Evolutionary conservation across 75 land plant species (phyloP), one percentile per base, ranked within the genome.

Genomic region (Pinus taeda): DNA sequence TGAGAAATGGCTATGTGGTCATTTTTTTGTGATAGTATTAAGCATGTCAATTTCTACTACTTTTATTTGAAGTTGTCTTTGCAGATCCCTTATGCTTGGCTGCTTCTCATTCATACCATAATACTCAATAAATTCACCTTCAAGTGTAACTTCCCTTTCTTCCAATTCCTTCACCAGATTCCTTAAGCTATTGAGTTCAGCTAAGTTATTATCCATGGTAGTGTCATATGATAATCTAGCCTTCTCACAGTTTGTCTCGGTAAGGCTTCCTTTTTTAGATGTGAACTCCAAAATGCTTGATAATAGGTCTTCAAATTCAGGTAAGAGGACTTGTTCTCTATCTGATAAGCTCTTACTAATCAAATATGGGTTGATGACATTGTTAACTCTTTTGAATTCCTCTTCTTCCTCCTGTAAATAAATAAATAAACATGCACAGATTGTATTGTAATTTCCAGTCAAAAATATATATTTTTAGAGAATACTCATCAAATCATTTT

Each of bases 41-140:
- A 26, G 26, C 26, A 26, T 26, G 26, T 26, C 26, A 26, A 26
- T 26, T 26, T 26, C 26, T 26, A 0, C 26, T 26, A 26, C 26
- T 26, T 26, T 26, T 26, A 26, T 26, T 26, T 26, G 26, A 26
- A 26, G 26, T 26, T 26, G 26, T 26, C 26, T 26, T 26, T 26
- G 26, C 26, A 26, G 26, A 26, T 88, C 94, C 70, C 78, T 71
- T 0, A 93, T 74, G 20, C 79, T 79, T 11, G 83, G 76, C 59
- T 95, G 89, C 65, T 91, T 92, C 78, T 95, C 98, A 76, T 93
- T 83, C 3, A 95, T 87, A 26, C 90, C 98, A 78, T 95, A 90
- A 71, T 87, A 95, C 75, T 93, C 93, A 1, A 93, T 87, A 67
- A 97, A 77, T 74, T 95, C 87, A 0, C 70, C 74, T 79, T 97